Percentiles rank a stretch among this genome's conserved stretches.
Conservation (phyloP, 2,329 filamentous ascomycete species). For the Alternaria infectoria region DNA sequence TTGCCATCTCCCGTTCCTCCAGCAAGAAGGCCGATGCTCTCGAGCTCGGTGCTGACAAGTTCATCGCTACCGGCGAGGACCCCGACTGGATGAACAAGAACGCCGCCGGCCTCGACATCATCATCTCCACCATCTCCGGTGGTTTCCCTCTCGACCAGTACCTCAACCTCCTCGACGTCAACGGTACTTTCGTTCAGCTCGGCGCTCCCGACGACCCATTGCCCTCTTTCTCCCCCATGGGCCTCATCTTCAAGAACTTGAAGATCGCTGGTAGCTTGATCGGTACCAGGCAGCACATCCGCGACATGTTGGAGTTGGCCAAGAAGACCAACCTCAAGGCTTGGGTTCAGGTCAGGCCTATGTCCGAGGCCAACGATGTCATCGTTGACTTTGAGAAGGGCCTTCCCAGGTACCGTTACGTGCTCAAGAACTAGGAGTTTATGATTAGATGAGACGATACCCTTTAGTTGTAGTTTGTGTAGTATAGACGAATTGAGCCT, state of each 20-base stretch:
- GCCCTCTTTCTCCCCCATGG: constrained; percentile 60
- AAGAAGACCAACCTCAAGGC: constrained; percentile 50
- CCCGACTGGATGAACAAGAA: constrained; percentile 64
- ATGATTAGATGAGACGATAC: constrained; percentile 3
- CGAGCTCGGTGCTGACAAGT: constrained; percentile 66
- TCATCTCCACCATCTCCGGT: constrained; percentile 64
- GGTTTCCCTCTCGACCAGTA: constrained; percentile 66
- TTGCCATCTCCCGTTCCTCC: constrained; percentile 67
- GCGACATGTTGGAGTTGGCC: constrained; percentile 58
- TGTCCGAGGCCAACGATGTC: constrained; percentile 48
- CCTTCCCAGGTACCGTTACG: constrained; percentile 53
- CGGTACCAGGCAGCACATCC: constrained; percentile 67
- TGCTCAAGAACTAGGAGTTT: constrained; percentile 34
- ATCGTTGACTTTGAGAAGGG: constrained; percentile 48
- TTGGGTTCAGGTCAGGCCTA: constrained; percentile 51
- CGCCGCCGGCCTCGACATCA: constrained; percentile 61
- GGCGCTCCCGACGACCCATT: constrained; percentile 66
- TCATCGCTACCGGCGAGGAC: constrained; percentile 66
- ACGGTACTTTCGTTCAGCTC: constrained; percentile 70
- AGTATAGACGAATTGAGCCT: neutral
- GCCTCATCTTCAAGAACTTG: constrained; percentile 61
- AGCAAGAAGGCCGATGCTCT: constrained; percentile 67
- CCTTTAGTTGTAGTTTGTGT: constrained; percentile 3
- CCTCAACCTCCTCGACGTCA: constrained; percentile 63
- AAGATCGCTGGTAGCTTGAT: constrained; percentile 69